Evolutionary conservation across 768 basidiomycete genomes (phyloP).

Genomic region (Tricholoma matsutake): DNA sequence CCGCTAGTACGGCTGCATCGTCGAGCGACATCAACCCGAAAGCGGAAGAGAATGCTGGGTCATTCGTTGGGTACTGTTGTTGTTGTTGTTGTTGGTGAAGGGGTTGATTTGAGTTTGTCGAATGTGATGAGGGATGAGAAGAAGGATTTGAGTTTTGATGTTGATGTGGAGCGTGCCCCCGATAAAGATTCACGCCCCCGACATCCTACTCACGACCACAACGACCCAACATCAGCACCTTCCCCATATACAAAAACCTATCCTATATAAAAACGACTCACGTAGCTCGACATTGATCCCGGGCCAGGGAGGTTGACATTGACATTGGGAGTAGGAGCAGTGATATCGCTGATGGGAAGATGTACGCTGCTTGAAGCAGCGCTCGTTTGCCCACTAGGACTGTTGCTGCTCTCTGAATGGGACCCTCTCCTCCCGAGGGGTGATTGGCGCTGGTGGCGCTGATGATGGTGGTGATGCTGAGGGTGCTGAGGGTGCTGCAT

Average conservation of each 20-base stretch:
- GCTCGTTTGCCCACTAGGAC: not conserved
- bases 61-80: conserved; percentile 11
- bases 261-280: not conserved
- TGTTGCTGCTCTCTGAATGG: not conserved
- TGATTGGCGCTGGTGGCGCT: not conserved
- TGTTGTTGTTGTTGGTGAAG: not conserved
- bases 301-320: not conserved
- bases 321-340: not conserved
- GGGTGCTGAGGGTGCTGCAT: no score
- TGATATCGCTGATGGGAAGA: not conserved
- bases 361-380: not conserved
- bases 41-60: conserved; percentile 52
- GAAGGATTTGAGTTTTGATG: not conserved
- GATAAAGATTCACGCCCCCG: not conserved
- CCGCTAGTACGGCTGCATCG: conserved; percentile 65
- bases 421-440: not conserved
- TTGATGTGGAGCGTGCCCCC: not conserved
- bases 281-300: not conserved
- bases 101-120: not conserved
- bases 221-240: not conserved
- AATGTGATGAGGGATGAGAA: not conserved
- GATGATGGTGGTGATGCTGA: not conserved
- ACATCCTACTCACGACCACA: not conserved
- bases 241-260: not conserved
- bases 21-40: conserved; percentile 79